Evolutionary conservation across 2,329 filamentous ascomycete genomes (phyloP), one percentile per base, ranked within the genome.

Genomic region (Macrophomina pseudophaseolina): DNA sequence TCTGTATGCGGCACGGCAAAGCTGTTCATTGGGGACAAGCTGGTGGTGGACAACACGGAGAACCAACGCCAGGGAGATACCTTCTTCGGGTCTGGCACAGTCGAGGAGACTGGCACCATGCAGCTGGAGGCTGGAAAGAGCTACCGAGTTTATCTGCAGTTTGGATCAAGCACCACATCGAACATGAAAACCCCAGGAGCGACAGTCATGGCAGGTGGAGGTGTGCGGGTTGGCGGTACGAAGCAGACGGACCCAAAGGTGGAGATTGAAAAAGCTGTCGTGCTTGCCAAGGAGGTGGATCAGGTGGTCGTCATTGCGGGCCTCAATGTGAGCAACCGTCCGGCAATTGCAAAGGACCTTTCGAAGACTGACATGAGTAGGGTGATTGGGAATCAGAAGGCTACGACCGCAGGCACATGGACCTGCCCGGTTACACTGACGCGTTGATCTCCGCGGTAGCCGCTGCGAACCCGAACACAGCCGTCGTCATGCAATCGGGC

Each of bases 221-320:
- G 86, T 1, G 84, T 91, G 56, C 83, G 88, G 53, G 81, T 91
- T 33, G 88, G 89, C 44, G 87, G 85, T 23, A 85, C 83, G 74
- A 86, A 85, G 70, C 82, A 86, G 46, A 84, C 89, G 53, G 83
- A 88, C 70, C 2, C 76, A 79, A 40, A 67, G 75, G 54, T 23
- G 1, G 65, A 67, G 42, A 64, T 70, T 6, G 54, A 54, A 5
- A 58, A 71, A 66, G 70, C 72, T 4, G 65, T 71, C 4, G 49
- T 54, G 16, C 64, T 72, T 5, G 72, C 71, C 0, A 59, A 67
- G 46, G 67, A 87, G 71, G 85, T 89, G 52, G 90, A 92, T 71
- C 88, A 91, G 72, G 80, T 82, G 65, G 85, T 91, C 73, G 83
- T 91, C 5, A 91, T 89, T 88, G 75, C 78, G 42, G 87, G 87